Conservation (phyloP, 768 basidiomycete species). For the Filobasidium wieringae region DNA sequence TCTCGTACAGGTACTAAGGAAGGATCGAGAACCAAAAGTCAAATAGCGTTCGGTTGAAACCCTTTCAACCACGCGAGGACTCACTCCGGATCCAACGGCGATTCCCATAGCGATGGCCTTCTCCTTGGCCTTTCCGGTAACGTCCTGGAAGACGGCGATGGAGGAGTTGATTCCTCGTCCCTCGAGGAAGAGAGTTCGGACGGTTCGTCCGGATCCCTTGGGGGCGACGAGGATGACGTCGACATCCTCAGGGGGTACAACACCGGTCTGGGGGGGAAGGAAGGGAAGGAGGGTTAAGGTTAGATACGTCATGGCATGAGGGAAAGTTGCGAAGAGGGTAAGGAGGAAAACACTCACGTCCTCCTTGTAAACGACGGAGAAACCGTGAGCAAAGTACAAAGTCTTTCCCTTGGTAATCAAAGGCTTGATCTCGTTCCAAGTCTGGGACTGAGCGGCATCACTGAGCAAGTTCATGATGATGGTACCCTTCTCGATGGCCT, state of each 20-base stretch:
- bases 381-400: conserved; percentile 99
- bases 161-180: conserved; percentile 69
- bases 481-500: conserved; percentile 87
- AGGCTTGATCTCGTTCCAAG: conserved; percentile 78
- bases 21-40: not conserved
- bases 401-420: conserved; percentile 99
- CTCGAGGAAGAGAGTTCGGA: conserved; percentile 99
- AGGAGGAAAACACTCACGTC: conserved; percentile 43
- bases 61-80: not conserved
- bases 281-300: not conserved
- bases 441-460: conserved; percentile 96
- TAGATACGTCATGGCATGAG: not conserved
- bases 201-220: conserved; percentile 96
- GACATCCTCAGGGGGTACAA: conserved; percentile 79
- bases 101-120: conserved; percentile 91
- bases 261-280: conserved; percentile 50
- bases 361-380: conserved; percentile 96
- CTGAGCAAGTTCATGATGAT: conserved; percentile 99
- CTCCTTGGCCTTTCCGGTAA: conserved; percentile 94
- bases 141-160: conserved; percentile 92
- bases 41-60: not conserved
- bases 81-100: conserved; percentile 64
- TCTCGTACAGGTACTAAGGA: conserved; percentile 77
- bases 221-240: conserved; percentile 99
- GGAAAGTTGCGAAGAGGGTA: not conserved